These are phyloP conservation scores for Incumbomyces lentus DNA, from an alignment of 2,329 filamentous ascomycete genomes.

Conservation along the genomic window DNA sequence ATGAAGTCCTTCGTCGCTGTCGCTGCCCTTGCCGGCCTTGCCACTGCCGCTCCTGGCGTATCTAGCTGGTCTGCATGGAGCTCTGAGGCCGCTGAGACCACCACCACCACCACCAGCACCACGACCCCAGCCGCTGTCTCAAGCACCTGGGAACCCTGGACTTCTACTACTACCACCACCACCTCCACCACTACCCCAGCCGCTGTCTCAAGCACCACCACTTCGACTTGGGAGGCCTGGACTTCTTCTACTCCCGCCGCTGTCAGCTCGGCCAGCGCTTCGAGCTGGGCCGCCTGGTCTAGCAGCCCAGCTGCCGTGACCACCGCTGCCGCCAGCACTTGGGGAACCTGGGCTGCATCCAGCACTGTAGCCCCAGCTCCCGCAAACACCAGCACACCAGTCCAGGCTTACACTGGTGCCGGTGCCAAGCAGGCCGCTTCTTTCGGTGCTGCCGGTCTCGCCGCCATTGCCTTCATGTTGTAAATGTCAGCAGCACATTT, in stretches of 20 bases:
- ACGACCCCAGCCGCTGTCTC: background rate
- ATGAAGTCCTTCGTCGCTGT: slow-evolving; percentile 9
- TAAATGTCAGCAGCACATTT: slow-evolving; percentile 9
- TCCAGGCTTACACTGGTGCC: slow-evolving; percentile 4
- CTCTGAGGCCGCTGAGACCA: background rate
- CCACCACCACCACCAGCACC: background rate
- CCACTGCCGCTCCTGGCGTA: background rate
- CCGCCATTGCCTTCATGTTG: slow-evolving; percentile 9
- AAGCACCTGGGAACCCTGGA: background rate
- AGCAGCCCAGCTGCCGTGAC: background rate
- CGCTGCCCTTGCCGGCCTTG: slow-evolving; percentile 3
- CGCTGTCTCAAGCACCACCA: background rate
- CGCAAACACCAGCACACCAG: slow-evolving; percentile 1
- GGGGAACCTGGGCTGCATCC: background rate
- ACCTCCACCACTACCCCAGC: background rate
- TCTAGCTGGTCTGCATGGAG: background rate
- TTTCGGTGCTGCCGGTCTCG: slow-evolving; percentile 8
- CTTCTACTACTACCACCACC: background rate
- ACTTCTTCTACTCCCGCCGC: background rate
- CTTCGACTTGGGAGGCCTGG: slow-evolving; percentile 3
- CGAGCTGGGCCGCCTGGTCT: background rate
- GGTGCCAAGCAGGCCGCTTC: background rate
- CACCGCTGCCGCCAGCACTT: background rate
- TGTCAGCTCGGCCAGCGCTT: background rate
- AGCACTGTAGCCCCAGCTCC: background rate